Conservation (phyloP, 2,329 filamentous ascomycete species). For the Clathrospora elynae region DNA sequence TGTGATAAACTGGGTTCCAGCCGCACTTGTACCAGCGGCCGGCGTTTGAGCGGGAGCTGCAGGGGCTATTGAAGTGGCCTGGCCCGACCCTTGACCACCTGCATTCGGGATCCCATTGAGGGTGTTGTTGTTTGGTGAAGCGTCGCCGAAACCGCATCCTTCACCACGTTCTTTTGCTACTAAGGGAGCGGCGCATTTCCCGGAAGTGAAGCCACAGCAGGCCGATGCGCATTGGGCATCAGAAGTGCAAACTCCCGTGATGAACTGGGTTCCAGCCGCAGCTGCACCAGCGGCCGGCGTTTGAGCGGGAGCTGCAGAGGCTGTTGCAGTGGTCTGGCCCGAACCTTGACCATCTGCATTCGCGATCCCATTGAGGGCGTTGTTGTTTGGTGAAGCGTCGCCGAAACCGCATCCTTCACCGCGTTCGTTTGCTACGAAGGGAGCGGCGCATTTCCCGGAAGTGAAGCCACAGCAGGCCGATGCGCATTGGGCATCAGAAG, state of each 20-base stretch:
- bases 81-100: constrained; percentile 10
- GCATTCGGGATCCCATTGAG: constrained; percentile 17
- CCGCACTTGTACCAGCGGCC: background rate
- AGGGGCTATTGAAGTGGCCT: background rate
- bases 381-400: constrained; percentile 42
- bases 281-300: background rate
- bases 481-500: constrained; percentile 36
- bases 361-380: constrained; percentile 25
- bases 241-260: constrained; percentile 42
- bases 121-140: constrained; percentile 41
- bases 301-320: background rate
- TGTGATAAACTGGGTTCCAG: constrained; percentile 48
- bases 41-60: constrained; percentile 1
- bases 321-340: constrained; percentile 6
- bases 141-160: constrained; percentile 47
- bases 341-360: constrained; percentile 11
- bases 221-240: constrained; percentile 36
- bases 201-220: constrained; percentile 38
- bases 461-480: constrained; percentile 36
- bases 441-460: constrained; percentile 42
- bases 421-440: constrained; percentile 42
- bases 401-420: constrained; percentile 47
- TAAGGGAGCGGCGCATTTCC: constrained; percentile 41
- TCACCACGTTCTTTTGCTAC: constrained; percentile 44
- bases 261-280: constrained; percentile 41